Base-by-base conservation (phyloP, 2,329 filamentous ascomycete genomes). In the Didymella sp. region DNA sequence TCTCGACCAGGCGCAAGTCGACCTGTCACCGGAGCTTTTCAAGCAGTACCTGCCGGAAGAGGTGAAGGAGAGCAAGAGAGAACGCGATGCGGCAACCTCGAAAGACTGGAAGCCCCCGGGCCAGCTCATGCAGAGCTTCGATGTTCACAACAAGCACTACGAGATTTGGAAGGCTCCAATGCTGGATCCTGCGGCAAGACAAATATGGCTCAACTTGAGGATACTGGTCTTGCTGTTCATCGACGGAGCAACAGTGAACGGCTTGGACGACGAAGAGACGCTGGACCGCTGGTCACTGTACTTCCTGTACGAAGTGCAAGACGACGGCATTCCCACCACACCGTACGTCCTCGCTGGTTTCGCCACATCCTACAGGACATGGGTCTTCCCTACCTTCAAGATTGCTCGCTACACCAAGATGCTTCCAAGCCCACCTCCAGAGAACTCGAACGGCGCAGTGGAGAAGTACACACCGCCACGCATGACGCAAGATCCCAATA, bases 261-360 rank as follows among this genome's bases (percentile, higher is more conserved):
- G 85, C 15, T 79, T 89, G 2, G 87, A 92, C 35, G 84, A 89
- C 0, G 67, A 93, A 60, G 89, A 86, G 82, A 88, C 87, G 0
- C 77, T 89, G 19, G 85, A 92, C 59, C 85, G 94, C 68, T 99
- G 95, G 95, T 92, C 90, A 0, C 79, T 98, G n/a, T 98, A 92
- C 78, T 87, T 96, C 65, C 81, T 96, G 13, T 77, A 76, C 45
- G 73, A 76, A 25, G 69, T 74, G 22, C 72, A 74, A 2, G 69
- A 73, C 4, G 51, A 69, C 24, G 67, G 73, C 43, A 51, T 66
- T 3, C 51, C 64, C 6, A 46, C 59, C 6, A 70, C 70, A 7
- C 67, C 64, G 55, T 96, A 97, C 74, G 85, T 86, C 2, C 91
- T 99, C 63, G 87, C 91, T 31, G 95, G 95, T 55, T 98, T 96